These are phyloP conservation scores for Phaeoacremonium minimum DNA, from an alignment of 2,329 filamentous ascomycete genomes.

Conservation along the genomic window DNA sequence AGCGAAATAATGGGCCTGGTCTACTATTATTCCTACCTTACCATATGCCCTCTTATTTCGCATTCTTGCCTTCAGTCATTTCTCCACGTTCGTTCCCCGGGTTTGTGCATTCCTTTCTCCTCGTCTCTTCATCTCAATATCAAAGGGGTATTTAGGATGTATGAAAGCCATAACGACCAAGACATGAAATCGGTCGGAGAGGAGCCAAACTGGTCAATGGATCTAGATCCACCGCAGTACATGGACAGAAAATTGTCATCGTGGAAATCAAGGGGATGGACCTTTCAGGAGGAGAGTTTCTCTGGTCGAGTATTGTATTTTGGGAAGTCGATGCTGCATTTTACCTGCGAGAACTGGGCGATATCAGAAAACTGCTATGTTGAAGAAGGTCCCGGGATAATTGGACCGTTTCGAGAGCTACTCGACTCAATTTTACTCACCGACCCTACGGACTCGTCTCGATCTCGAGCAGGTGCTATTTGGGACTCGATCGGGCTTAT, in stretches of 20 bases:
- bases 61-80: background rate
- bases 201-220: background rate
- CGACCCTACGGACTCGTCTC: background rate
- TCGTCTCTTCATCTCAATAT: background rate
- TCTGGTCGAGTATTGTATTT: background rate
- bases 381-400: background rate
- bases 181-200: background rate
- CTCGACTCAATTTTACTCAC: background rate
- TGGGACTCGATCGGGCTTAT: background rate
- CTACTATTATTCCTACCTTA: conserved; percentile 1
- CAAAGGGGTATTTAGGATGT: background rate
- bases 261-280: conserved; percentile 1
- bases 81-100: background rate
- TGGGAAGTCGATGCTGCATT: background rate
- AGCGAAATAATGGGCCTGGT: background rate
- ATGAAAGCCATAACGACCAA: background rate
- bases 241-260: background rate
- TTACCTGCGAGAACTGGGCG: background rate
- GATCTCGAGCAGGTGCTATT: background rate
- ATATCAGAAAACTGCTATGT: background rate
- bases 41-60: background rate
- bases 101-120: background rate
- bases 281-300: conserved; percentile 1
- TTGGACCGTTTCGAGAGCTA: background rate
- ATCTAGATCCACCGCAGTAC: background rate